Percentiles rank a stretch among this genome's conserved stretches.
Conservation (phyloP, 352 stramenopile genomes). For the Globisporangium barbulae region DNA sequence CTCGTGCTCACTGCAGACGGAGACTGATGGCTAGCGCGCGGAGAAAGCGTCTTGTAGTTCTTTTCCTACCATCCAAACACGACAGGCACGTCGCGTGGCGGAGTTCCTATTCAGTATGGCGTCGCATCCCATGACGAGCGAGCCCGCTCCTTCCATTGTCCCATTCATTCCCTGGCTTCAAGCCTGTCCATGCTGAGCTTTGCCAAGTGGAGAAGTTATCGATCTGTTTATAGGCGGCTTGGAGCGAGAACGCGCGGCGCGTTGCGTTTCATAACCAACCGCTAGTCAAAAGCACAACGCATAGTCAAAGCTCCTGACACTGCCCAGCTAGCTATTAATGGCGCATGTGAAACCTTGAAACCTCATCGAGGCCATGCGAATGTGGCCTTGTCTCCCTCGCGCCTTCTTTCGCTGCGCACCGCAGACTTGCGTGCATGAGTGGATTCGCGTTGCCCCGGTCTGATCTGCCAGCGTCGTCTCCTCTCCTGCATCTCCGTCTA, state of each 20-base stretch:
- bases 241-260: not conserved
- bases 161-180: not conserved
- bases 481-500: not conserved
- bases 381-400: not conserved
- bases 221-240: slow-evolving; percentile 9
- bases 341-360: slow-evolving; percentile 12
- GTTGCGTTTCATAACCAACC: slow-evolving; percentile 26
- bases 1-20: not conserved
- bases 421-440: slow-evolving; percentile 10
- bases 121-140: not conserved
- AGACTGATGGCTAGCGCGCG: not conserved
- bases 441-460: slow-evolving; percentile 11
- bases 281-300: not conserved
- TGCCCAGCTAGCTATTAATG: slow-evolving; percentile 6
- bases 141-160: not conserved
- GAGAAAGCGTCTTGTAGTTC: not conserved
- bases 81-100: slow-evolving; percentile 2
- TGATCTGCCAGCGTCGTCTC: slow-evolving; percentile 3
- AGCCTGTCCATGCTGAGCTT: no score
- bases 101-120: not conserved
- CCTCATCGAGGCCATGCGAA: not conserved
- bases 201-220: not conserved
- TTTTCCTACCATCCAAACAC: not conserved
- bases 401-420: not conserved
- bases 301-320: not conserved